Base-by-base conservation (phyloP, 2,329 filamentous ascomycete species). In the Colletotrichum melonis region DNA sequence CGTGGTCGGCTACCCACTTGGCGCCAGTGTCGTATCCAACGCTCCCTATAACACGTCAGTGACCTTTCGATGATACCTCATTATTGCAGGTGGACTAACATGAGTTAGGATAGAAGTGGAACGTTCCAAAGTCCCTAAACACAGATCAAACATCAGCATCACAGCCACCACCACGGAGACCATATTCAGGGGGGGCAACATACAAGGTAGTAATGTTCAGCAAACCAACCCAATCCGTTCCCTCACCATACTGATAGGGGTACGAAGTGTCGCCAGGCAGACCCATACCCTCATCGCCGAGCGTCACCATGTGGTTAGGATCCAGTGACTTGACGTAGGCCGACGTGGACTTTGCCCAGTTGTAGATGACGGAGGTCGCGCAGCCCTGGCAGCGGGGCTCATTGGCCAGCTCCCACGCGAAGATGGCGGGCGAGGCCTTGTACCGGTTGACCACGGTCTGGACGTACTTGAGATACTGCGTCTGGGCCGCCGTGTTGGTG, bases 261-360 rank as follows among this genome's bases (percentile, higher is more conserved):
- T 90, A 90, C 63, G 82, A 84, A 14, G 83, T 85, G 64, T 89
- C 88, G 2, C 87, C 86, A 2, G 83, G 81, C 24, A 86, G 80
- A 2, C 84, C 84, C 74, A 87, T 84, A 8, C 84, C 84, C 72
- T 85, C 91, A 77, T 92, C 91, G 28, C 92, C 91, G 4, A 92
- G 84, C 0, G 88, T 88, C 32, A 93, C 90, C 86, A 93, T 88
- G 80, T 93, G 92, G 67, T 87, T 81, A 1, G 86, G 76, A 78
- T 93, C 92, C 14, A 93, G 83, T 14, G 84, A 86, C 81, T 93
- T 93, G 81, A 93, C 89, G 78, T 92, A 93, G 26, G 85, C 83
- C 26, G 89, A 91, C 2, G 87, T 89, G 5, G 81, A 81, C 54
- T 84, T 82, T 22, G 90, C 90, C 92, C 91, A 93, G 75, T 89